Evolutionary conservation across 495 filamentous ascomycete species (phyloP), one percentile per base, ranked within the genome.

Genomic region (Xylaria cubensis): DNA sequence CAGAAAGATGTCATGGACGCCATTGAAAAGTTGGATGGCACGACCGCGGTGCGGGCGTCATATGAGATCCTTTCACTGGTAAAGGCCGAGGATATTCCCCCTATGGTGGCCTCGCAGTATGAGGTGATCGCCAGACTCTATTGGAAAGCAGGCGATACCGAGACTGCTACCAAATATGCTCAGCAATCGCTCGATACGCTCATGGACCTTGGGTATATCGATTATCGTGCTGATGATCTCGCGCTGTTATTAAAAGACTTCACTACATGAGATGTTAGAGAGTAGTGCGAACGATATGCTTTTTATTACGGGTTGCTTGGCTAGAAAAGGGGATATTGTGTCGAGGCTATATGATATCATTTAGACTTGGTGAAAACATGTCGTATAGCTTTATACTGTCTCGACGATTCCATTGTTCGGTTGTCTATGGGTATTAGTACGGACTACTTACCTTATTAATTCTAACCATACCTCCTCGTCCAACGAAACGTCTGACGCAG

Each of bases 61-160:
- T 72, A 73, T 0, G 77, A 81, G 71, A 67, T 79, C 1, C 53
- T 84, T 0, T 73, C 74, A 24, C 75, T 83, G 48, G 74, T 83
- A 58, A 73, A 74, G 3, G 53, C 67, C 7, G 81, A 83, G 65
- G 77, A 79, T 26, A 76, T 84, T 32, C 76, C 76, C 21, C 78
- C 78, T 7, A 64, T 81, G 64, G 78, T 78, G 50, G 69, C 76
- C 3, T 81, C 82, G 67, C 80, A 82, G 63, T 83, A 82, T 51
- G 82, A 83, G 71, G 81, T 82, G 56, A 69, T 84, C 62, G 81
- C 80, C 50, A 73, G 82, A 24, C 70, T 83, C 12, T 84, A 79
- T 71, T 84, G 73, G 73, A 78, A 80, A 39, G 58, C 79, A 39
- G 53, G 73, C 26, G 81, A 84, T 44, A 73, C 67, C 70, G 64